A percentile compares a stretch with the other conserved stretches of the same genome.
These are phyloP conservation scores for Yamadazyma kanchanaburiensis DNA, from an alignment of 1,139 yeast species.

Conservation along the genomic window DNA sequence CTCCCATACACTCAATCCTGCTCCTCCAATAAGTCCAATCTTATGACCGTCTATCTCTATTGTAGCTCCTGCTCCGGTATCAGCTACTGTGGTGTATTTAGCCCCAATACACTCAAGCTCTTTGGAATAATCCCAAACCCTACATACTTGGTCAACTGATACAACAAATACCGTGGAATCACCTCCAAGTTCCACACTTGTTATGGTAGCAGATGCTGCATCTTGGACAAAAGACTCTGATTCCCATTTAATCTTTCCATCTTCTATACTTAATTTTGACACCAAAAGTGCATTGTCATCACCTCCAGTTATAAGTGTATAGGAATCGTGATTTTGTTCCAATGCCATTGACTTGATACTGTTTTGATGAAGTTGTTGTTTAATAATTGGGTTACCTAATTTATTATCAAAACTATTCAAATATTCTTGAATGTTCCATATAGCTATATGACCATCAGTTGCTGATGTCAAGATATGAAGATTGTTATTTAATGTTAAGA, in stretches of 20 bases:
- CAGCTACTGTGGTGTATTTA: slow-evolving; percentile 79
- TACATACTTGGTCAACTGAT: slow-evolving; percentile 77
- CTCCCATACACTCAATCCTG: slow-evolving; percentile 62
- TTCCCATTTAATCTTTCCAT: slow-evolving; percentile 15
- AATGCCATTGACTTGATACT: slow-evolving; percentile 59
- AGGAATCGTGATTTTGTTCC: slow-evolving; percentile 14
- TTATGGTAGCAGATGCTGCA: slow-evolving; percentile 88
- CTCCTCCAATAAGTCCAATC: slow-evolving; percentile 61
- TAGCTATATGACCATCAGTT: slow-evolving; percentile 76
- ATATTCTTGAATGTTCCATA: slow-evolving; percentile 65
- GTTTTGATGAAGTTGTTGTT: slow-evolving; percentile 72
- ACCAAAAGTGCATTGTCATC: slow-evolving; percentile 79
- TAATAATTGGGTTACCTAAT: slow-evolving; percentile 27
- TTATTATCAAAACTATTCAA: slow-evolving; percentile 4
- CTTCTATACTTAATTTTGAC: slow-evolving; percentile 29
- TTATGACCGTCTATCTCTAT: slow-evolving; percentile 19
- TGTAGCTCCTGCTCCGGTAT: slow-evolving; percentile 71
- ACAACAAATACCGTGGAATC: slow-evolving; percentile 37
- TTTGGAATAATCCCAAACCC: slow-evolving; percentile 52
- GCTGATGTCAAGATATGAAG: slow-evolving; percentile 55
- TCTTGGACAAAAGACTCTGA: slow-evolving; percentile 32
- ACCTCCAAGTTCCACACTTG: slow-evolving; percentile 48
- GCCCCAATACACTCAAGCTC: slow-evolving; percentile 31
- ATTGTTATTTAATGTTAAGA: slow-evolving; percentile 30
- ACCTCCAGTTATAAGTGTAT: slow-evolving; percentile 69